Conservation (phyloP, 805 yeast genomes). For the Clavispora asparagi region DNA sequence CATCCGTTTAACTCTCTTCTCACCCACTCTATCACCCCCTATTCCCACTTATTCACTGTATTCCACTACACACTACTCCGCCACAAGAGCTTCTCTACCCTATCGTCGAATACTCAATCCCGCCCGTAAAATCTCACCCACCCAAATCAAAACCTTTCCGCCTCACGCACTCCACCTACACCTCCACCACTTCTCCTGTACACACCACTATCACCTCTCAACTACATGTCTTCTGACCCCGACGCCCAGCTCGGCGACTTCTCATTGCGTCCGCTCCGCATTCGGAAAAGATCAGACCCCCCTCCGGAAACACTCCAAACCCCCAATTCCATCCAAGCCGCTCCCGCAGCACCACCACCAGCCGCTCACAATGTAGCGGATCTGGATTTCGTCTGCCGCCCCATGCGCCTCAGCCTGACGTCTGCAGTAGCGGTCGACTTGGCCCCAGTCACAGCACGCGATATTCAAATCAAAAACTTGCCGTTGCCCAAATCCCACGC, state of each 20-base stretch:
- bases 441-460: conserved; percentile 9
- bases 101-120: too few relatives aligned
- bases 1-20: too few relatives aligned
- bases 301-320: neutral
- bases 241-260: conserved; percentile 4
- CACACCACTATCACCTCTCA: neutral
- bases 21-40: too few relatives aligned
- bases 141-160: too few relatives aligned
- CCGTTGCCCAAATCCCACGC: conserved; percentile 19
- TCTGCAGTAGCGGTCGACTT: neutral
- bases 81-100: too few relatives aligned
- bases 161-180: neutral
- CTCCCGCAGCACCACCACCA: neutral
- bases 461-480: conserved; percentile 31
- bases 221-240: neutral
- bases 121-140: too few relatives aligned
- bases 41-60: too few relatives aligned
- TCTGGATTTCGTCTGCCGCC: conserved; percentile 34
- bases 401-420: conserved; percentile 22
- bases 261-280: conserved; percentile 11
- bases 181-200: neutral
- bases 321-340: neutral
- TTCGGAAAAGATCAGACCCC: conserved; percentile 7
- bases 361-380: neutral
- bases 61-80: too few relatives aligned